phyloP scores from a whole-genome alignment of 176 grass and related monocot genomes.

The Puya raimondii region DNA sequence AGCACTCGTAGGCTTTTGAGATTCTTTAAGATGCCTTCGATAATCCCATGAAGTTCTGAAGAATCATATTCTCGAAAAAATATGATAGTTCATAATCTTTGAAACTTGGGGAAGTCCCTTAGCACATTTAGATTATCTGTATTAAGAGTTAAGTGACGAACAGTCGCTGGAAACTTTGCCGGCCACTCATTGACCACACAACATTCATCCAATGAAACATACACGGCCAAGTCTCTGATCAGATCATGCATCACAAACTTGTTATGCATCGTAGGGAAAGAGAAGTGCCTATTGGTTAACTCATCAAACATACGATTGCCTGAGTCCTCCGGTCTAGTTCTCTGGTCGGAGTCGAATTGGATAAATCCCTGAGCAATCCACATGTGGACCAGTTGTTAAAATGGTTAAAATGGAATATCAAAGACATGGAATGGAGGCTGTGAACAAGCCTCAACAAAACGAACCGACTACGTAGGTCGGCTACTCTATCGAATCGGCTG shows the following conservation, averaged over 20 bases:
- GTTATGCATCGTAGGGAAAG: slow-evolving; percentile 9
- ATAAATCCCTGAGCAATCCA: slow-evolving; percentile 44
- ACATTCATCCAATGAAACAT: slow-evolving; percentile 10
- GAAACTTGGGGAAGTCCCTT: background rate
- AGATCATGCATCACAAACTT: slow-evolving; percentile 36
- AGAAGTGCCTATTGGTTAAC: slow-evolving; percentile 25
- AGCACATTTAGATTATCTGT: background rate
- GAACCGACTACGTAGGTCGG: too few relatives aligned
- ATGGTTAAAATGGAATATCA: too few relatives aligned
- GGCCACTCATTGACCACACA: background rate
- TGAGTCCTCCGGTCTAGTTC: slow-evolving; percentile 9
- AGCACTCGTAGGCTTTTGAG: slow-evolving; percentile 12
- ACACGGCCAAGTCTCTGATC: slow-evolving; percentile 34
- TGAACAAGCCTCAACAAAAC: too few relatives aligned
- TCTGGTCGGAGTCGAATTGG: background rate
- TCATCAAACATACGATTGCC: slow-evolving; percentile 25
- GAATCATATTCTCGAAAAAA: background rate
- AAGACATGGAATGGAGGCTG: too few relatives aligned
- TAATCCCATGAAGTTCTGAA: background rate
- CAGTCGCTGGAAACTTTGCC: background rate
- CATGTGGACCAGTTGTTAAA: slow-evolving; percentile 21
- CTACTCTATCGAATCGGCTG: too few relatives aligned
- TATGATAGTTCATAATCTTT: background rate
- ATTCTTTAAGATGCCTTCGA: background rate
- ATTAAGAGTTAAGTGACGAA: slow-evolving; percentile 19